A percentile compares a stretch with the other conserved stretches of the same genome.
phyloP scores from a whole-genome alignment of 345 rosid species.

The Schrenkiella parvula region DNA sequence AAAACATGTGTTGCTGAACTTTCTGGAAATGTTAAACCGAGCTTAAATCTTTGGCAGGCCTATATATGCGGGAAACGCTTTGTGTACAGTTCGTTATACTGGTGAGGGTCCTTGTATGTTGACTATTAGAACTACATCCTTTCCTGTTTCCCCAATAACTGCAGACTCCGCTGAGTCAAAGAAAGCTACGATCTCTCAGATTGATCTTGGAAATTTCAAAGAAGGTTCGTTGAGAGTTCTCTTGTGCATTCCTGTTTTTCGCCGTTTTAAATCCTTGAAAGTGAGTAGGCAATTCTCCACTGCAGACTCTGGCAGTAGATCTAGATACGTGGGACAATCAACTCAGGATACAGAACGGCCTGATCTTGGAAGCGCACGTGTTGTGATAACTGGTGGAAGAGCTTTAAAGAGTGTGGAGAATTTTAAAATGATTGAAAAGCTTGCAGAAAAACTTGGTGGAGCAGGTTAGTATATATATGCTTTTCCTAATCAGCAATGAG shows the following conservation, averaged over 20 bases:
- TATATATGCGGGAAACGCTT: conserved; percentile 97
- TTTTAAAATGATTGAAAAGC: conserved; percentile 90
- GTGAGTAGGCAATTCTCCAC: background rate
- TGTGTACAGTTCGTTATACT: conserved; percentile 71
- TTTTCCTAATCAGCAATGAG: background rate
- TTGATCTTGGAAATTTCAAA: conserved; percentile 79
- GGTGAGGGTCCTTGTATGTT: conserved; percentile 80
- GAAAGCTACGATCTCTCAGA: conserved; percentile 72
- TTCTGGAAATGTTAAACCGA: background rate
- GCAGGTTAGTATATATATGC: conserved; percentile 57
- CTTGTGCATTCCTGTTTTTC: background rate
- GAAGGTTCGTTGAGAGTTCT: conserved; percentile 55
- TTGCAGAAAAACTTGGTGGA: conserved; percentile 95
- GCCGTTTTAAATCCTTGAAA: background rate
- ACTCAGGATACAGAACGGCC: conserved; percentile 88
- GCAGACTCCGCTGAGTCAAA: conserved; percentile 44
- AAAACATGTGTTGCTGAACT: background rate
- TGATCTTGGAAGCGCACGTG: conserved; percentile 88
- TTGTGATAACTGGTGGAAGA: conserved; percentile 93
- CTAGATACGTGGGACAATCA: conserved; percentile 61
- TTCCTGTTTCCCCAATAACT: conserved; percentile 40
- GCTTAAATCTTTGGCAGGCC: conserved; percentile 52
- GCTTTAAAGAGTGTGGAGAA: conserved; percentile 88
- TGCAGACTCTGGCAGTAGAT: conserved; percentile 61
- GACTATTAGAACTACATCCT: conserved; percentile 78